These are phyloP conservation scores for Cladosporium austrohemisphaericum DNA, from an alignment of 2,329 filamentous ascomycete genomes.

Conservation along the genomic window DNA sequence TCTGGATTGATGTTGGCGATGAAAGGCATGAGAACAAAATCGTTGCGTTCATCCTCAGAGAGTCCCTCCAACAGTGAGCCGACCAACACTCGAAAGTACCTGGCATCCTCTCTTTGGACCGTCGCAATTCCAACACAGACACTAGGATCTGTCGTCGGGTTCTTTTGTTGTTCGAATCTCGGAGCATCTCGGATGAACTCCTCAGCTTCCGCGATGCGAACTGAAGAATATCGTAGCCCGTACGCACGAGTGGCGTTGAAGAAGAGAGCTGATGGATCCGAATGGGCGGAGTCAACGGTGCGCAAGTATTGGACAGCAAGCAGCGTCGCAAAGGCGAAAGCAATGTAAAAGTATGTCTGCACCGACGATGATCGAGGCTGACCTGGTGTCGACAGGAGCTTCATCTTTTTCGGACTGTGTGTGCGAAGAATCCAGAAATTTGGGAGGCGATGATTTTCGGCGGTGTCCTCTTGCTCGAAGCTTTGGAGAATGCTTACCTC, in stretches of 20 bases:
- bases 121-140: constrained; percentile 6
- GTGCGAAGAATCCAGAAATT: too few species aligned
- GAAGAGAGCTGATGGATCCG: constrained; percentile 4
- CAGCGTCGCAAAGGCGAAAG: not conserved
- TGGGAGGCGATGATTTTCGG: not conserved
- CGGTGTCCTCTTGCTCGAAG: too few species aligned
- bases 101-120: not conserved
- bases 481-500: too few species aligned
- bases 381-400: too few species aligned
- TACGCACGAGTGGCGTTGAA: not conserved
- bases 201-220: not conserved
- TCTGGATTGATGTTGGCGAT: constrained; percentile 3
- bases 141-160: not conserved
- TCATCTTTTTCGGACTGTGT: too few species aligned
- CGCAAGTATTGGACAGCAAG: constrained; percentile 1
- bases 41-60: not conserved
- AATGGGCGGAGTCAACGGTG: not conserved
- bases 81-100: not conserved
- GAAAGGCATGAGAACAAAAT: not conserved
- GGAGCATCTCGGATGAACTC: not conserved
- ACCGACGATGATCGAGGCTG: too few species aligned
- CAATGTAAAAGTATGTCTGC: too few species aligned
- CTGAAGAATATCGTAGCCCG: not conserved
- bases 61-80: not conserved
- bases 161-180: not conserved